Base-by-base conservation (phyloP, 2,329 filamentous ascomycete species). In the Colletotrichum caudatum region DNA sequence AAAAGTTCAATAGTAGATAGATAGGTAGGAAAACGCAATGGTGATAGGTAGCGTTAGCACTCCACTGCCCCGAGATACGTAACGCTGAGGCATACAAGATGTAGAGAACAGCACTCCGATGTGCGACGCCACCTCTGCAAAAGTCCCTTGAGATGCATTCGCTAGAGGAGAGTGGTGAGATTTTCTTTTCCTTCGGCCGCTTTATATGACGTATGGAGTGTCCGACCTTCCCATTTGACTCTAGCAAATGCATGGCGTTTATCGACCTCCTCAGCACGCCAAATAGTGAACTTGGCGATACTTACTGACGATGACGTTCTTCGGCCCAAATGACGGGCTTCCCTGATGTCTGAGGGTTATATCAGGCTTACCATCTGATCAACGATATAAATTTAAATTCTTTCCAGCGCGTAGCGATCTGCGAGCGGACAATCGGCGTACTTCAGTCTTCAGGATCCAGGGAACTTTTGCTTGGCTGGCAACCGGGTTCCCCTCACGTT, bases 181-280 rank as follows among this genome's bases (percentile, higher is more conserved):
- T 5, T 11, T 48, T 35, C 50, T 60, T 56, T 50, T 23, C 20
- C 29, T 48, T 48, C n/a, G 20, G 44, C 35, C n/a, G 39, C 20
- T 35, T 12, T 26, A n/a, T 33, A 66, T 70, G 67, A 70, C 67
- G 67, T 61, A 70, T 44, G 35, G 9, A 39, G 37, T 4, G 18
- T 7, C 6, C 51, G 29, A 70, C 67, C 67, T 70, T 70, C 67
- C 67, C 29, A 1, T 61, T 70, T 56, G 48, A 70, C 39, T n/a
- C 57, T 70, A 70, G 67, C 50, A 23, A 56, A 57, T 66, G 67
- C 67, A 70, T 66, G 67, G 67, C 63, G 50, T 41, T 41, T 66
- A 46, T 60, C 39, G 44, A 35, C 39, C 18, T 29, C 16, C 20
- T 56, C 29, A 14, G 35, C 39, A 59, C 46, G 41, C 23, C 33